These are phyloP conservation scores for Colletotrichum higginsianum DNA, from an alignment of 2,329 filamentous ascomycete genomes.

Conservation along the genomic window DNA sequence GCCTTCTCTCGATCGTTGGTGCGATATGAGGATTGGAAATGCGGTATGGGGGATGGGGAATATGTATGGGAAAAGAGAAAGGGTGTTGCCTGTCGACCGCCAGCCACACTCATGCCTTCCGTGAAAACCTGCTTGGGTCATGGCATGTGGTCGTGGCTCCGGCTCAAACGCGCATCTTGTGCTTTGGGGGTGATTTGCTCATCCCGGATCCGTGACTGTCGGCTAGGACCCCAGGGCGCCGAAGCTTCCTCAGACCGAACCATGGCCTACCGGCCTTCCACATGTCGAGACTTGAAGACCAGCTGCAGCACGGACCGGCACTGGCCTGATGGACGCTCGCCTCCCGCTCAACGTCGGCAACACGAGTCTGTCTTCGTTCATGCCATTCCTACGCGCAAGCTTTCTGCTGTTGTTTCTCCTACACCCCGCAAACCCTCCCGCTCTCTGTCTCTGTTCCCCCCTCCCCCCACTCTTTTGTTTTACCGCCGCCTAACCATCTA, in stretches of 20 bases:
- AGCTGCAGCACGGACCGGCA: conserved; percentile 11
- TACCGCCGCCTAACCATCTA: background rate
- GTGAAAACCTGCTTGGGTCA: background rate
- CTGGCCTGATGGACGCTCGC: conserved; percentile 21
- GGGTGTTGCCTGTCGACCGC: background rate
- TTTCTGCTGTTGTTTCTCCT: conserved; percentile 22
- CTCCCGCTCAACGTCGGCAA: conserved; percentile 2
- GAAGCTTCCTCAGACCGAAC: conserved; percentile 13
- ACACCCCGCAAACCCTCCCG: conserved; percentile 16
- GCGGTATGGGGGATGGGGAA: background rate
- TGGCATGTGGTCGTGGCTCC: conserved; percentile 5
- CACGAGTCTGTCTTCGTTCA: conserved; percentile 24
- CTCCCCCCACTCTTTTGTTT: background rate
- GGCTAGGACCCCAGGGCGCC: background rate
- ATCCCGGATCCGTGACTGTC: conserved; percentile 30
- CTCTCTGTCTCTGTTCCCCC: too few relatives aligned
- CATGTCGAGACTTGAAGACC: conserved; percentile 9
- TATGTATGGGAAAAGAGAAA: background rate
- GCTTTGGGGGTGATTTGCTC: conserved; percentile 6
- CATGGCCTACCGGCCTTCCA: conserved; percentile 15
- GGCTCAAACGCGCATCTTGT: conserved; percentile 24
- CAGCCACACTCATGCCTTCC: conserved; percentile 1
- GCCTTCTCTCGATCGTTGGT: background rate
- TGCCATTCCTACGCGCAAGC: conserved; percentile 26
- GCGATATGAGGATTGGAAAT: background rate